Evolutionary conservation across 2,329 filamentous ascomycete species (phyloP), one percentile per base, ranked within the genome.

Genomic region (Hymenoscyphus repandus): DNA sequence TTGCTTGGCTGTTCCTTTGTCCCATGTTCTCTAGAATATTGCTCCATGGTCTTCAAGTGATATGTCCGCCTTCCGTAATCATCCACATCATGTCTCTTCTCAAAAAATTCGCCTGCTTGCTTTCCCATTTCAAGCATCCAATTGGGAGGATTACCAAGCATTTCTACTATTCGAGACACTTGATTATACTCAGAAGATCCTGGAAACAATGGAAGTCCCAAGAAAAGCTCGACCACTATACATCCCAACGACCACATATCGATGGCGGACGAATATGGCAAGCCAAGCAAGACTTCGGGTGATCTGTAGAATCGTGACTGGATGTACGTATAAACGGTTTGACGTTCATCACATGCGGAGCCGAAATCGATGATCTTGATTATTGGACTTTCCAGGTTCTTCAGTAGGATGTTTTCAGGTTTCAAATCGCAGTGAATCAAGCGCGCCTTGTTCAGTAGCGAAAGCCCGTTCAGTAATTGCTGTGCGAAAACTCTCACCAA

Each of bases 281-380:
- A 74, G 3, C 93, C 93, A n/a, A 99, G 75, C 34, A 99, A 72
- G 11, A 99, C 93, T 68, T 99, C 93, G 1, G 93, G 93, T 0
- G 93, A 99, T 57, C 93, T 85, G 71, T 99, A 99, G 71, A 99
- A 99, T 62, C 93, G 81, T 9, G 93, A 99, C 69, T 99, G 93
- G 54, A 99, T 99, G 68, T 99, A 99, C 5, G 93, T 99, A 69
- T 99, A 99, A 27, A 99, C 93, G 0, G 93, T 99, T 69, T 99
- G 93, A 45, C 93, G 85, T 72, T 99, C 93, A 68, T 99, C 93
- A 69, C 93, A 99, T 12, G 93, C 93, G 34, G 93, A 99, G 39
- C 93, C 93, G 66, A 99, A 99, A 76, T 99, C 93, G 68, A 99
- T 99, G 64, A 99, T 96, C 70, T 99, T 99, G 78, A 99, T 99